Conservation (phyloP, 2,329 filamentous ascomycete genomes). For the Claviceps sp. region DNA sequence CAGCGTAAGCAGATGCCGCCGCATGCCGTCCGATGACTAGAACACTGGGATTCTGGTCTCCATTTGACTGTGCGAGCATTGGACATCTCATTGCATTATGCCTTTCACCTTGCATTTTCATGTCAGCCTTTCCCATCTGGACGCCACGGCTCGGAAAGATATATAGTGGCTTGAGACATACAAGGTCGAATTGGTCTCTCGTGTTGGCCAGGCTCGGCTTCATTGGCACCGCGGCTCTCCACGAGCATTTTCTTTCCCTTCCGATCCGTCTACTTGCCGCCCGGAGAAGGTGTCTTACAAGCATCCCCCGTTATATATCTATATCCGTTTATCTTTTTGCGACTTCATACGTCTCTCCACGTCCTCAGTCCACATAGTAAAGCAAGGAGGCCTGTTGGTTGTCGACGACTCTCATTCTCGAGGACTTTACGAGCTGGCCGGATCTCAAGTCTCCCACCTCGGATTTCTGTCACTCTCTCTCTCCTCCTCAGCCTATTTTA, state of each 20-base stretch:
- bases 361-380: not conserved
- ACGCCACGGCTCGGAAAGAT: slow-evolving; percentile 2
- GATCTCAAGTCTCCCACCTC: too few relatives aligned
- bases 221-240: not conserved
- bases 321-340: not conserved
- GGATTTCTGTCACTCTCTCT: not conserved
- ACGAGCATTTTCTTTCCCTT: not conserved
- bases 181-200: not conserved
- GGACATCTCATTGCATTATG: not conserved
- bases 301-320: not conserved
- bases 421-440: not conserved
- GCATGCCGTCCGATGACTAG: not conserved
- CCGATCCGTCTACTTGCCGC: not conserved
- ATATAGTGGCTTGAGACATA: slow-evolving; percentile 7
- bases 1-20: slow-evolving; percentile 1
- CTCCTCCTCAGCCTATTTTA: not conserved
- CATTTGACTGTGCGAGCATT: not conserved
- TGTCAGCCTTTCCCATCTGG: not conserved
- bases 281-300: not conserved
- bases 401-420: not conserved
- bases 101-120: not conserved
- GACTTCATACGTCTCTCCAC: not conserved
- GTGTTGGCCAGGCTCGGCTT: not conserved
- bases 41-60: not conserved
- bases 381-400: not conserved